phyloP scores from a whole-genome alignment of 2,329 filamentous ascomycete genomes.

The Fonsecaea pugnacius region DNA sequence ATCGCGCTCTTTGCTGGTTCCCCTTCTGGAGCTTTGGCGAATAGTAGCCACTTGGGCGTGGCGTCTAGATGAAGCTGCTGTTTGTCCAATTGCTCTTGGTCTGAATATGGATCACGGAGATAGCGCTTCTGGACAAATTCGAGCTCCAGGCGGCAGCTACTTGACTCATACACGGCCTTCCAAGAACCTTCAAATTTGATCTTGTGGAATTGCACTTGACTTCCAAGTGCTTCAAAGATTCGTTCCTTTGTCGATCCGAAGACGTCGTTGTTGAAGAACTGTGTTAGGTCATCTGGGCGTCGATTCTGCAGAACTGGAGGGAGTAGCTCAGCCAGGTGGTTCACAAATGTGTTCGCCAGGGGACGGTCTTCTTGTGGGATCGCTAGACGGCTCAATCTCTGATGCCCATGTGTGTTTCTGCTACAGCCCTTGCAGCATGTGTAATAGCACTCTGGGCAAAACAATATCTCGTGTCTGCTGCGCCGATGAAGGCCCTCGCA shows the following conservation, averaged over 20 bases:
- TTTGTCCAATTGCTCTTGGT: neutral
- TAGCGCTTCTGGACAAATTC: conserved; percentile 20
- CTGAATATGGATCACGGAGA: conserved; percentile 1
- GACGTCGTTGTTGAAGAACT: neutral
- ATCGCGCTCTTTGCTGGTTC: conserved; percentile 47
- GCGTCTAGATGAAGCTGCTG: conserved; percentile 31
- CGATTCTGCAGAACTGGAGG: conserved; percentile 16
- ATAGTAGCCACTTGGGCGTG: conserved; percentile 54
- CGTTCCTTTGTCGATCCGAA: conserved; percentile 30
- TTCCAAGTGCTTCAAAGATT: conserved; percentile 39
- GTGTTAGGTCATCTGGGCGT: neutral
- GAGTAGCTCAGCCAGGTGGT: conserved; percentile 4
- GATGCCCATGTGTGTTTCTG: conserved; percentile 21
- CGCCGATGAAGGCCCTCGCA: conserved; percentile 59
- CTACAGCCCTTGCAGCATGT: conserved; percentile 31
- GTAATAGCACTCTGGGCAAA: conserved; percentile 31
- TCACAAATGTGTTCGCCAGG: conserved; percentile 14
- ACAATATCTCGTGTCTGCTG: conserved; percentile 37
- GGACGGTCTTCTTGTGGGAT: neutral
- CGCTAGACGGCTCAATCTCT: conserved; percentile 11
- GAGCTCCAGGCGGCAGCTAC: conserved; percentile 25
- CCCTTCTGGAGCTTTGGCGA: conserved; percentile 47
- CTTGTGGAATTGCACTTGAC: conserved; percentile 42
- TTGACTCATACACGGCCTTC: conserved; percentile 47
- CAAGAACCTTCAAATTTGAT: conserved; percentile 46